Evolutionary conservation across 768 basidiomycete species (phyloP).

Genomic region (Clavulina sp.): DNA sequence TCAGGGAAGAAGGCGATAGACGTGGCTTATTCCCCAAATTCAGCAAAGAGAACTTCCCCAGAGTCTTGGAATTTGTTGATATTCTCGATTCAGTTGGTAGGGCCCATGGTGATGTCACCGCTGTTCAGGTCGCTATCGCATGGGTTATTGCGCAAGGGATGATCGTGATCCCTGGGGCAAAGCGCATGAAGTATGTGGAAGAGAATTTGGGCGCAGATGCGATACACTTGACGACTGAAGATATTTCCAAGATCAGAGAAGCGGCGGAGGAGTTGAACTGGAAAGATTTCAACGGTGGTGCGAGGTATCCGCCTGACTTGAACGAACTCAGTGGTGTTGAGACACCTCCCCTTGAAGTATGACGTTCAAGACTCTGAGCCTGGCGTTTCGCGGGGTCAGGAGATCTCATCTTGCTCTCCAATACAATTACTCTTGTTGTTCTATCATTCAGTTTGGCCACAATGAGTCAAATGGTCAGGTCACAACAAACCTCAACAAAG

Average conservation of each 20-base stretch:
- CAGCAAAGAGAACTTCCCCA: constrained; percentile 10
- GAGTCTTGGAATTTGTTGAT: constrained; percentile 11
- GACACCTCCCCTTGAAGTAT: no score
- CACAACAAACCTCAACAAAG: no score
- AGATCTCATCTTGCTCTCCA: no score
- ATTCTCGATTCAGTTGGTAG: constrained; percentile 12
- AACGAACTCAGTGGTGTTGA: no score
- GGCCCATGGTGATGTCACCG: constrained; percentile 7
- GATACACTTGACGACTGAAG: neutral
- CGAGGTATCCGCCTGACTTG: no score
- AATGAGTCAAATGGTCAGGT: no score
- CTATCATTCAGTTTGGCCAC: no score
- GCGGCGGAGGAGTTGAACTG: neutral
- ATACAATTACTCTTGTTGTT: no score
- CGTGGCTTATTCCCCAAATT: constrained; percentile 4
- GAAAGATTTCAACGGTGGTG: no score
- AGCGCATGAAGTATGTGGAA: constrained; percentile 1
- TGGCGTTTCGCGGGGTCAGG: no score
- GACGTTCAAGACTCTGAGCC: no score
- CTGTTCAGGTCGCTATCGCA: constrained; percentile 14
- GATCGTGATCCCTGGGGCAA: constrained; percentile 13
- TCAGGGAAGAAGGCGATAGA: constrained; percentile 6
- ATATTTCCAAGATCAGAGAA: neutral
- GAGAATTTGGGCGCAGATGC: neutral
- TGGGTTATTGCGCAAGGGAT: constrained; percentile 13